A percentile compares a stretch with the other conserved stretches of the same genome.
phyloP scores from a whole-genome alignment of 805 yeast genomes.

The Cyberlindnera mrakii region DNA sequence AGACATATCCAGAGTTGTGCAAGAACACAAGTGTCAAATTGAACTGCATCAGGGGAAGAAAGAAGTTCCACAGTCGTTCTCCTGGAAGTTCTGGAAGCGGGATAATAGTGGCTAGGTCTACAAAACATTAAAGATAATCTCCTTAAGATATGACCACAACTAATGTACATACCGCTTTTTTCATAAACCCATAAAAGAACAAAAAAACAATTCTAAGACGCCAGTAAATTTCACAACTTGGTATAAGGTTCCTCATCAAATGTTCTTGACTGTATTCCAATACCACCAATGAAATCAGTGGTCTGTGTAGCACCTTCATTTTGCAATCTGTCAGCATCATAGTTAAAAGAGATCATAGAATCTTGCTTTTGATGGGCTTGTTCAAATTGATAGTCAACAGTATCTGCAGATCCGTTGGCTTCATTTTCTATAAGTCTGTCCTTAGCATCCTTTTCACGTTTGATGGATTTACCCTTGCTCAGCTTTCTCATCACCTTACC shows the following conservation, averaged over 20 bases:
- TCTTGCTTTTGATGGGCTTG: conserved; percentile 12
- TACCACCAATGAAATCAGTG: conserved; percentile 18
- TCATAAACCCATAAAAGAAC: not conserved
- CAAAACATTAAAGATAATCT: not conserved
- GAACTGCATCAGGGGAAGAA: not conserved
- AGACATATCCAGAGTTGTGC: conserved; percentile 10
- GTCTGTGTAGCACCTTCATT: conserved; percentile 11
- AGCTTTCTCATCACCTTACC: conserved; percentile 38
- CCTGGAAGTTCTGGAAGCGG: not conserved
- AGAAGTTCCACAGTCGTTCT: not conserved
- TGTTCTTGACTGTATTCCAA: not conserved
- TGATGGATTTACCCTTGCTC: conserved; percentile 26
- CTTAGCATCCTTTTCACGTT: conserved; percentile 9
- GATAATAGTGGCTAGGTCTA: no score
- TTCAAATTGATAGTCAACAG: conserved; percentile 7
- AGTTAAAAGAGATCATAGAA: conserved; percentile 17
- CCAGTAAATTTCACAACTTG: not conserved
- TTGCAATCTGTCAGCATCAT: conserved; percentile 7
- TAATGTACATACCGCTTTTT: not conserved
- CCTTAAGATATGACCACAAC: not conserved
- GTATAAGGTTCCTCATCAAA: conserved; percentile 1
- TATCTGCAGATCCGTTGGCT: not conserved
- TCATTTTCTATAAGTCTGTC: conserved; percentile 12
- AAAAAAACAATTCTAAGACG: not conserved
- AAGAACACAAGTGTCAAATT: not conserved